Base-by-base conservation (phyloP, 768 basidiomycete species). In the Sporobolomyces roseus region DNA sequence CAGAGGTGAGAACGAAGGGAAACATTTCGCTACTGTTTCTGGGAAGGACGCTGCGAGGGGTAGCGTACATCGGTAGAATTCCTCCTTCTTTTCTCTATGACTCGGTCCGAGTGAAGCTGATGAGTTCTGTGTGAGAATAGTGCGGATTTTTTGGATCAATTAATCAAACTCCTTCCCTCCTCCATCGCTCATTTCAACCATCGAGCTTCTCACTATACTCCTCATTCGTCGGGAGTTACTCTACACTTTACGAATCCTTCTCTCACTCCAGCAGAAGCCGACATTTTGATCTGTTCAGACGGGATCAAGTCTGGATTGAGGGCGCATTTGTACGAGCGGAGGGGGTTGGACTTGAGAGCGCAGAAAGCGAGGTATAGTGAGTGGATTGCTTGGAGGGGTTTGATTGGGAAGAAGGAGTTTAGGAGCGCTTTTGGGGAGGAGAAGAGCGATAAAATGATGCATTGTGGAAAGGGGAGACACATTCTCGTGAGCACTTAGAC, bases 341-440 rank as follows among this genome's bases (percentile, higher is more conserved):
- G 21, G 19, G 74, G 68, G 3, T 21, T 56, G 5, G 65, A 72
- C 51, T 19, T 61, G 10, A 14, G 38, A 35, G 10, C 23, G 30
- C 71, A 74, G 50, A 17, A 36, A 19, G 71, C 65, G 3, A 33
- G 41, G 12, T 74, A 74, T 53, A 36, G 61, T 2, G 58, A 73
- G 33, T 74, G 74, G 74, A 49, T 73, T 23, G 74, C 71, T 1
- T 74, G 68, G 68, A 50, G 74, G 16, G 74, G 72, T 0, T 10
- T 74, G 16, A 61, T 74, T n/a, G 46, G 54, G 7, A 32, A 33
- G 25, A 65, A 46, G 19, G 45, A 51, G 30, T 74, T 55, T 51
- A 38, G 60, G 19, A 45, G 51, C 1, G 55, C 55, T 10, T 60
- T 70, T 19, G 71, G 68, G 1, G 60, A 51, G 23, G 61, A 30